Evolutionary conservation across 192 early-diverging fungal species (phyloP).

Genomic region (Lunasporangiospora selenospora): DNA sequence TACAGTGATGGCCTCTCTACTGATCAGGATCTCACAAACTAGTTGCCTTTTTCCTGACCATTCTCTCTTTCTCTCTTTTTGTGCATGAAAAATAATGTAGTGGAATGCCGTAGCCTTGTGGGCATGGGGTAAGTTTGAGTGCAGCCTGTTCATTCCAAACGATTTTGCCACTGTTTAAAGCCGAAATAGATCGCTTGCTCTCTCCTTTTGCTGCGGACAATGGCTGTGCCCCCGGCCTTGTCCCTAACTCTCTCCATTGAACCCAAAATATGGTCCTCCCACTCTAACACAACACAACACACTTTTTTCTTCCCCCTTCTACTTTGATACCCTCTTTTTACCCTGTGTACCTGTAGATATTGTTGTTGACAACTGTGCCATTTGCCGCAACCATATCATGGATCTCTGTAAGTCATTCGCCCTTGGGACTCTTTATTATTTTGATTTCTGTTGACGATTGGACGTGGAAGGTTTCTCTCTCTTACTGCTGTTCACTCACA

Average conservation of each 20-base stretch:
- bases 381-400: slow-evolving; percentile 99
- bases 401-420: slow-evolving; percentile 80
- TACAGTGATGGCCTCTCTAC: too few species aligned
- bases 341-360: too few species aligned
- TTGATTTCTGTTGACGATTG: background rate
- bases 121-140: slow-evolving; percentile 85
- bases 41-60: background rate
- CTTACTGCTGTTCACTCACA: slow-evolving; percentile 3
- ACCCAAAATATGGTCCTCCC: too few species aligned
- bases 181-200: too few species aligned
- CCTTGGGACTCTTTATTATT: background rate
- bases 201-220: slow-evolving; percentile 43
- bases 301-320: background rate
- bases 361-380: slow-evolving; percentile 97
- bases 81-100: slow-evolving; percentile 50
- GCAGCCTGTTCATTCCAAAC: background rate
- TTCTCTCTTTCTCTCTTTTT: background rate
- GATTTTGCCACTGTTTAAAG: background rate
- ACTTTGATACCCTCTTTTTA: too few species aligned
- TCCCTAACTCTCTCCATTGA: too few species aligned
- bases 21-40: too few species aligned
- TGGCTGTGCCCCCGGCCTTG: slow-evolving; percentile 16
- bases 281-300: too few species aligned
- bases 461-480: background rate
- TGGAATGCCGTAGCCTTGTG: slow-evolving; percentile 99